phyloP scores from a whole-genome alignment of 2,329 filamentous ascomycete species.

The Nannizziopsis barbatae region DNA sequence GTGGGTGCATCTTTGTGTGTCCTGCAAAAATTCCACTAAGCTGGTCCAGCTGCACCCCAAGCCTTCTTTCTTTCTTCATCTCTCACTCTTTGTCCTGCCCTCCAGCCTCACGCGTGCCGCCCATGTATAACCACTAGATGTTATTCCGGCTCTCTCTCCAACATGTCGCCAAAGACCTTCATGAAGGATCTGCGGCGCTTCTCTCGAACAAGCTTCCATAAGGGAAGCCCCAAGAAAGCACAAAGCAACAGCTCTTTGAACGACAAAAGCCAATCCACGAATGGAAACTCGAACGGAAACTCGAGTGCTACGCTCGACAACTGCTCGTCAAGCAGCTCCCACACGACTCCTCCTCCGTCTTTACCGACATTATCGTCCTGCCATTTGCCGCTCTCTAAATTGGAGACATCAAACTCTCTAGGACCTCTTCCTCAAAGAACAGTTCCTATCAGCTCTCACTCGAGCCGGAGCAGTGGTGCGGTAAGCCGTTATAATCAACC shows the following conservation, averaged over 20 bases:
- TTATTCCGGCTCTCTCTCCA: neutral
- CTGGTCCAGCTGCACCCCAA: neutral
- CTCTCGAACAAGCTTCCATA: slow-evolving; percentile 61
- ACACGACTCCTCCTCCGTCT: slow-evolving; percentile 61
- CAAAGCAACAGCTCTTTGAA: slow-evolving; percentile 19
- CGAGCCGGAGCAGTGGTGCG: slow-evolving; percentile 35
- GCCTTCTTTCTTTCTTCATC: neutral
- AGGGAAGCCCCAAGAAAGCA: slow-evolving; percentile 17
- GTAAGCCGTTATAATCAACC: slow-evolving; percentile 24
- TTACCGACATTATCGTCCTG: slow-evolving; percentile 55
- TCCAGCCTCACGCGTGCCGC: neutral
- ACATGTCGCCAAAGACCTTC: slow-evolving; percentile 40
- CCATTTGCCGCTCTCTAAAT: slow-evolving; percentile 44
- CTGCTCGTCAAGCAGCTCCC: slow-evolving; percentile 48
- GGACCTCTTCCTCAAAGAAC: slow-evolving; percentile 38
- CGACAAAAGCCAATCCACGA: slow-evolving; percentile 12
- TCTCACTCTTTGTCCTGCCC: neutral
- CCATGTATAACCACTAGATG: neutral
- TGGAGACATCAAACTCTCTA: slow-evolving; percentile 22
- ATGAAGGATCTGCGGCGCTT: slow-evolving; percentile 66
- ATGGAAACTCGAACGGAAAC: slow-evolving; percentile 11
- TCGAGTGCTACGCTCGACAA: slow-evolving; percentile 47
- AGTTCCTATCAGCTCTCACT: slow-evolving; percentile 29
- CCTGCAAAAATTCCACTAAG: neutral
- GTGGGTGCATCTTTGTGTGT: no score